Evolutionary conservation across 2,329 filamentous ascomycete species (phyloP).

Genomic region (Capronia americana): DNA sequence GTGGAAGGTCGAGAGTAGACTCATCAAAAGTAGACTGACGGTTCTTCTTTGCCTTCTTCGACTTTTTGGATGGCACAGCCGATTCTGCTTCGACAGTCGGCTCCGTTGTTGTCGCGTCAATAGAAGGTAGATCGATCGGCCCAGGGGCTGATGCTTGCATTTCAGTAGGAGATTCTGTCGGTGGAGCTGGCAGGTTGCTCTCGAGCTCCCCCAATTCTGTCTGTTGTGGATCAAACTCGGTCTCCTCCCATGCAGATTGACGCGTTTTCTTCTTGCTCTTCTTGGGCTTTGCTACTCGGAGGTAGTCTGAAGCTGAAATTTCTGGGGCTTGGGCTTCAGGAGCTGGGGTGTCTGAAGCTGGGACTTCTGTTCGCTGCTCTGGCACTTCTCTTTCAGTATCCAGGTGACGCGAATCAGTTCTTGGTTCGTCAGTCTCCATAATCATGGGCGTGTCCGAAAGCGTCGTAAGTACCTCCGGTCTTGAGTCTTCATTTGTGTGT

Average conservation of each 20-base stretch:
- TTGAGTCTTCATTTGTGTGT: not conserved
- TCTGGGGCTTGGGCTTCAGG: not conserved
- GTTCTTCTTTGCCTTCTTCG: conserved; percentile 42
- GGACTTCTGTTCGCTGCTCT: not conserved
- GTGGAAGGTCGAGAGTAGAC: not conserved
- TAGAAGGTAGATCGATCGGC: not conserved
- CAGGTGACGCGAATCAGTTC: not conserved
- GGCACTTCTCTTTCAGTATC: not conserved
- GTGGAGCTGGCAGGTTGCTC: not conserved
- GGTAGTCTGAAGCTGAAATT: not conserved
- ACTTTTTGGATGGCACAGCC: conserved; percentile 24
- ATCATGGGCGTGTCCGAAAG: not conserved
- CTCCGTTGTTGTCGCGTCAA: not conserved
- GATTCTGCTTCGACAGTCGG: not conserved
- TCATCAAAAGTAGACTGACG: conserved; percentile 7
- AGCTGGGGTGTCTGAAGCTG: not conserved
- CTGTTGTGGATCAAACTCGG: not conserved
- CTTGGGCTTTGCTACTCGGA: not conserved
- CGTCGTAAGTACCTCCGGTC: not conserved
- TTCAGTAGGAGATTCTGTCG: not conserved
- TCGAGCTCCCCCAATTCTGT: not conserved
- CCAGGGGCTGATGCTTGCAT: not conserved
- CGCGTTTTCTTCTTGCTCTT: conserved; percentile 3
- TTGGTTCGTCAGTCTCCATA: not conserved
- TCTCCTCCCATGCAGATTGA: not conserved